Conservation (phyloP, 305 asterid genomes). For the Fraxinus paxiana region DNA sequence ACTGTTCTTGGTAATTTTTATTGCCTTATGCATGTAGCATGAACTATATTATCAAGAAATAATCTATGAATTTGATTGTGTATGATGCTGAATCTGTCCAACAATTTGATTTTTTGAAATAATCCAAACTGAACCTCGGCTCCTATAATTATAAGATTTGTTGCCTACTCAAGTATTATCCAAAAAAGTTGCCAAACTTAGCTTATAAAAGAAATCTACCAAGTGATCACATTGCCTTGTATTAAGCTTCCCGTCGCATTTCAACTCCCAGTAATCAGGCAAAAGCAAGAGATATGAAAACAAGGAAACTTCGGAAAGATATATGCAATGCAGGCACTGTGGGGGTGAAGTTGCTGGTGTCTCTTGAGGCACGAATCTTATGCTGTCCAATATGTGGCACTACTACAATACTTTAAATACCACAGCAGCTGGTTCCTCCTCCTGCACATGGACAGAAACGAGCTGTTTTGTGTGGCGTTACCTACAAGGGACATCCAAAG, state of each 20-base stretch:
- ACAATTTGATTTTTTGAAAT: background rate
- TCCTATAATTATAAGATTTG: background rate
- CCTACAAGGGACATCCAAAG: conserved; percentile 46
- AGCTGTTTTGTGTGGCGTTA: conserved; percentile 65
- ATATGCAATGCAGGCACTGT: conserved; percentile 37
- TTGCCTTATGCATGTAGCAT: background rate
- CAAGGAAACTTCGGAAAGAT: conserved; percentile 14
- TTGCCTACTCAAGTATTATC: background rate
- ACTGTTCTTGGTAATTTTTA: background rate
- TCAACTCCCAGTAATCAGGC: background rate
- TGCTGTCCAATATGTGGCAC: conserved; percentile 31
- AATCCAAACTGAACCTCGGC: background rate
- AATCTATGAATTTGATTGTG: background rate
- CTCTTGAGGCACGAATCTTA: conserved; percentile 26
- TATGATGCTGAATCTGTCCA: background rate
- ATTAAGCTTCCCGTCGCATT: conserved; percentile 13
- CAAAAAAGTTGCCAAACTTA: background rate
- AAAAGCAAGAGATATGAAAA: conserved; percentile 26
- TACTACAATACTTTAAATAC: background rate
- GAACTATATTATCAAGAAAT: background rate
- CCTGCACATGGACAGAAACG: conserved; percentile 49
- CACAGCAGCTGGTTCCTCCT: conserved; percentile 28
- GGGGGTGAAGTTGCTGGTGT: conserved; percentile 22
- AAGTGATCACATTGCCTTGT: background rate
- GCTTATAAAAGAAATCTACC: conserved; percentile 2